These are phyloP conservation scores for Cladosporium sp. DNA, from an alignment of 2,329 filamentous ascomycete species.

Conservation along the genomic window DNA sequence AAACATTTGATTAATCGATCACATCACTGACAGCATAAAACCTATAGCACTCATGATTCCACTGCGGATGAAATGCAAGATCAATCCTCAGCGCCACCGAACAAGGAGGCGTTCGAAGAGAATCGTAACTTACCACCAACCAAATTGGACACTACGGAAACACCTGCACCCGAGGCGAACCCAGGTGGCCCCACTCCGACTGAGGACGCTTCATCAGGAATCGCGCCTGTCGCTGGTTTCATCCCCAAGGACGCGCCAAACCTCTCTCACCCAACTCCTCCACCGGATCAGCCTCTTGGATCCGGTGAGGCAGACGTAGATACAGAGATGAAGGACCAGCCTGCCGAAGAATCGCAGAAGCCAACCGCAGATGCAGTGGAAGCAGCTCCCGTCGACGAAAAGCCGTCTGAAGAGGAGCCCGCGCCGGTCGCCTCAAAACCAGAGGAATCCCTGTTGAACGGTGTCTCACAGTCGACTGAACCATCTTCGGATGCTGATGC, in stretches of 20 bases:
- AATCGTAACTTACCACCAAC: slow-evolving; percentile 9
- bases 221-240: slow-evolving; percentile 41
- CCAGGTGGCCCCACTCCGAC: slow-evolving; percentile 33
- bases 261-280: slow-evolving; percentile 38
- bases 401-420: slow-evolving; percentile 1
- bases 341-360: slow-evolving; percentile 15
- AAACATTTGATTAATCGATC: not conserved
- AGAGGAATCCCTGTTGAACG: slow-evolving; percentile 11
- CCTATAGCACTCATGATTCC: slow-evolving; percentile 1
- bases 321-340: slow-evolving; percentile 22
- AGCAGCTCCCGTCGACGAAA: slow-evolving; percentile 12
- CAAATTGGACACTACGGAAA: slow-evolving; percentile 18
- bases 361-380: slow-evolving; percentile 8
- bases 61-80: slow-evolving; percentile 11
- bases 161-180: slow-evolving; percentile 21
- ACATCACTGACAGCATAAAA: slow-evolving; percentile 1
- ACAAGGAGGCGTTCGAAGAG: slow-evolving; percentile 15
- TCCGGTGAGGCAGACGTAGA: slow-evolving; percentile 26
- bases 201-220: slow-evolving; percentile 40
- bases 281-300: slow-evolving; percentile 38
- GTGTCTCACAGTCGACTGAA: slow-evolving; percentile 6
- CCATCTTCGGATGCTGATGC: slow-evolving; percentile 5
- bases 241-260: slow-evolving; percentile 38
- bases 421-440: slow-evolving; percentile 3
- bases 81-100: slow-evolving; percentile 1